Evolutionary conservation across 108 stramenopile genomes (phyloP), one percentile per base, ranked within the genome.

Genomic region (Stephanodiscus minutulus): DNA sequence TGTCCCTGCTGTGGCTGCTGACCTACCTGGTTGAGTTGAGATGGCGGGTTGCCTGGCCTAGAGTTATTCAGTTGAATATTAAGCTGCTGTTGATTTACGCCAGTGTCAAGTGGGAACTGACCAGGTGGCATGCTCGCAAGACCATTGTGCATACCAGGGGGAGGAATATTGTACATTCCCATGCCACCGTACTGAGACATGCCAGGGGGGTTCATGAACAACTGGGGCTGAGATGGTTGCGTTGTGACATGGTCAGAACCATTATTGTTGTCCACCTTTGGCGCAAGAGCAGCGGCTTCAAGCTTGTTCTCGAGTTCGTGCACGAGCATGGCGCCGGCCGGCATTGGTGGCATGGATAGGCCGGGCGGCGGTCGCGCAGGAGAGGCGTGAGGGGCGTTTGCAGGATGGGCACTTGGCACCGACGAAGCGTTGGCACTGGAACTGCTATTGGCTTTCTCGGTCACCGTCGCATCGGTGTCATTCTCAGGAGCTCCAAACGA

Each of bases 341-440:
- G 93, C 85, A 94, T 91, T 29, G 89, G 90, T 18, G 91, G 93
- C 89, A 95, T 91, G 28, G 88, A 87, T 54, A 95, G 79, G 27
- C 93, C 93, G 5, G 93, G 93, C 29, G 93, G 93, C 17, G 93
- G 93, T 20, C 93, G 78, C 9, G 93, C 89, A 0, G 93, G 91
- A 53, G 91, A 92, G 10, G 85, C 86, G 35, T 78, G 76, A 24
- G 85, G 37, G 7, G 88, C 65, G 55, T 72, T 60, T 5, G 72
- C 18, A 52, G 70, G n/a, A n/a, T n/a, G n/a, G n/a, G n/a, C n/a
- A n/a, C n/a, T n/a, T n/a, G n/a, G n/a, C n/a, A n/a, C 17, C 61
- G 68, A 12, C 5, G 75, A 59, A 12, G 64, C 63, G 11, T 31
- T 47, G 10, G 37, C 53, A 33, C 41, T 61, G 18, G 83, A 48